Evolutionary conservation across 2,329 filamentous ascomycete species (phyloP).

Genomic region (Monosporascus sp.): DNA sequence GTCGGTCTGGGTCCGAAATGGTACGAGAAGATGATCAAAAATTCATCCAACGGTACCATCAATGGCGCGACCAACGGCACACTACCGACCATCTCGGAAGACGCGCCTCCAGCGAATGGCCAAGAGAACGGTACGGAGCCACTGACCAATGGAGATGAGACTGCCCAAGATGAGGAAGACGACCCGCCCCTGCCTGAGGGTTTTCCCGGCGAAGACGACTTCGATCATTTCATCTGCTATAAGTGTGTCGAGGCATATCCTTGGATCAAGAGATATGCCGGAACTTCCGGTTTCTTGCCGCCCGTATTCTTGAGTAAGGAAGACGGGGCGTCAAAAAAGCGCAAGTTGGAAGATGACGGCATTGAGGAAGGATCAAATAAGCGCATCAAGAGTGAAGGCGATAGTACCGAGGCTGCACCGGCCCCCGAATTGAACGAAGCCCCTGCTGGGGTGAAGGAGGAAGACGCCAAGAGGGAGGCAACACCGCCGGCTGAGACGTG

Average conservation of each 20-base stretch:
- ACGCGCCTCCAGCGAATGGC: conserved; percentile 24
- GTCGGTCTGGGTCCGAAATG: conserved; percentile 73
- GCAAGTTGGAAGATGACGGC: conserved; percentile 55
- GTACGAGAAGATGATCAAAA: conserved; percentile 49
- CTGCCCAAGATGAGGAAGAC: conserved; percentile 42
- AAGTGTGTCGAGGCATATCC: conserved; percentile 84
- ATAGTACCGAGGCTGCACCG: conserved; percentile 8
- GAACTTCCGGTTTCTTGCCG: conserved; percentile 70
- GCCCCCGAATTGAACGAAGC: conserved; percentile 3
- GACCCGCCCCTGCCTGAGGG: conserved; percentile 70
- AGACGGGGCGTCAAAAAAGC: conserved; percentile 48
- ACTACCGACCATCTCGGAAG: conserved; percentile 47
- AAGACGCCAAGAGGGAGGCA: conserved; percentile 11
- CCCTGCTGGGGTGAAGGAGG: conserved; percentile 12
- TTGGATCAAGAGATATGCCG: conserved; percentile 88
- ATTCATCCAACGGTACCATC: conserved; percentile 12
- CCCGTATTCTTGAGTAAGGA: conserved; percentile 52
- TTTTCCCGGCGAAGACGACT: conserved; percentile 84
- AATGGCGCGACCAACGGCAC: conserved; percentile 11
- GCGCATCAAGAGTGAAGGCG: conserved; percentile 43
- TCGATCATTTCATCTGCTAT: conserved; percentile 88
- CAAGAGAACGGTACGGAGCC: conserved; percentile 14
- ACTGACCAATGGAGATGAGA: conserved; percentile 17
- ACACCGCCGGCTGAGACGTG: conserved; percentile 33
- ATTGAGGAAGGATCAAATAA: conserved; percentile 36